Evolutionary conservation across 164 flowering plant genomes (phyloP).

Genomic region (Pachysandra terminalis): DNA sequence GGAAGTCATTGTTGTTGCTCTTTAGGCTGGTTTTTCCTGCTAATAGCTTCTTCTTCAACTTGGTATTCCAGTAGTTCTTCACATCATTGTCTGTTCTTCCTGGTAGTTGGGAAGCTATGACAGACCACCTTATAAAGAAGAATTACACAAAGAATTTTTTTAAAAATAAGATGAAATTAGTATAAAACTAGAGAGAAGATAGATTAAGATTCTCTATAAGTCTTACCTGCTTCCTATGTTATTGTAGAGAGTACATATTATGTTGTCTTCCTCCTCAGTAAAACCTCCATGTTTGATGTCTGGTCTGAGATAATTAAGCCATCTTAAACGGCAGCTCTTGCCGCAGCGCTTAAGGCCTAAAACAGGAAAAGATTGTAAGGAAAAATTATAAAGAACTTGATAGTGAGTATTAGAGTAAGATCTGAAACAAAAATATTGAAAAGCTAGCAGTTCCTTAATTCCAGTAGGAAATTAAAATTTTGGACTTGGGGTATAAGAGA

Average conservation of each 20-base stretch:
- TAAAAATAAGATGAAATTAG: too few relatives aligned
- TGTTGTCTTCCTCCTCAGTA: constrained; percentile 60
- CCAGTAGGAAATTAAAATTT: too few relatives aligned
- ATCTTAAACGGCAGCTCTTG: constrained; percentile 74
- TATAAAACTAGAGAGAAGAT: too few relatives aligned
- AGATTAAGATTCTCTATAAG: background rate
- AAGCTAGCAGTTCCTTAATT: too few relatives aligned
- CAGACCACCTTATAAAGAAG: constrained; percentile 60
- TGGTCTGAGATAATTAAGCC: constrained; percentile 81
- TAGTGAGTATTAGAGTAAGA: too few relatives aligned
- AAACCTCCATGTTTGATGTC: constrained; percentile 73
- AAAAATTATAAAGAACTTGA: background rate
- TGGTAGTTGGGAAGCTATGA: constrained; percentile 60
- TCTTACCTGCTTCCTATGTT: constrained; percentile 65
- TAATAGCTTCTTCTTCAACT: constrained; percentile 61
- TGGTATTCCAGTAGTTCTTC: constrained; percentile 83
- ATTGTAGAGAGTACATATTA: constrained; percentile 42
- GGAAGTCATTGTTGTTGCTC: background rate
- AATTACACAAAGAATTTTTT: background rate
- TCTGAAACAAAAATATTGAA: too few relatives aligned
- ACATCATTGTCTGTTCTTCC: constrained; percentile 86
- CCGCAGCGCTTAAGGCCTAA: constrained; percentile 73
- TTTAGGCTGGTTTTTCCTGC: constrained; percentile 9
- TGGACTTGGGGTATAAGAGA: too few relatives aligned
- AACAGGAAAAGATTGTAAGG: background rate